Conservation (phyloP, 352 stramenopile species). For the Vaucheria bursata region DNA sequence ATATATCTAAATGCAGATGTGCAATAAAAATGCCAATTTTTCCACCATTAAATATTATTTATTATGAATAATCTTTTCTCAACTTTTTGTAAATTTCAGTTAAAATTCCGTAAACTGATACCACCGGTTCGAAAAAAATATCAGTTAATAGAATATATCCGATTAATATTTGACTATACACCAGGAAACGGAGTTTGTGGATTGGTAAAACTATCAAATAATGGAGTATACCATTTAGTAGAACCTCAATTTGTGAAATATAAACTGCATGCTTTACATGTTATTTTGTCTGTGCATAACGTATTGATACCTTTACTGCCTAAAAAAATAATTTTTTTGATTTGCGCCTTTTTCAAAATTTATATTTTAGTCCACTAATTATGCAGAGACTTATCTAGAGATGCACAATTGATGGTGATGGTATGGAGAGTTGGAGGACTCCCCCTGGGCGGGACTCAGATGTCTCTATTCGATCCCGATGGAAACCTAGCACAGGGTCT, state of each 20-base stretch:
- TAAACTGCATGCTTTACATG: not conserved
- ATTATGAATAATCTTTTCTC: too few species aligned
- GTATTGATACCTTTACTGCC: not conserved
- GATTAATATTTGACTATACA: not conserved
- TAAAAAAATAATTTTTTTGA: too few species aligned
- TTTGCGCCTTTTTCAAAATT: not conserved
- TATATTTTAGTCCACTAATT: not conserved
- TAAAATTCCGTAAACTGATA: not conserved
- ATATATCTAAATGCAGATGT: too few species aligned
- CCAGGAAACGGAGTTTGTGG: too few species aligned
- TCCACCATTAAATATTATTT: too few species aligned
- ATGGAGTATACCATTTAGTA: too few species aligned
- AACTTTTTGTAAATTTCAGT: too few species aligned
- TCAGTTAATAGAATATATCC: not conserved
- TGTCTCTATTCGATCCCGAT: constrained; percentile 73
- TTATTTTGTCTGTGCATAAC: not conserved
- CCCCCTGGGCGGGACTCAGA: constrained; percentile 66
- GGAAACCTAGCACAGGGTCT: constrained; percentile 69
- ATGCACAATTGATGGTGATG: constrained; percentile 18
- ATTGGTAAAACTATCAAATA: too few species aligned
- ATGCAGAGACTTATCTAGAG: not conserved
- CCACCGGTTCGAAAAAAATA: not conserved
- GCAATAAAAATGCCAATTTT: too few species aligned
- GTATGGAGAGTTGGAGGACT: constrained; percentile 70
- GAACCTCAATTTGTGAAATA: too few species aligned